These are phyloP conservation scores for Fusarium paranaense DNA, from an alignment of 2,329 filamentous ascomycete species.

Conservation along the genomic window DNA sequence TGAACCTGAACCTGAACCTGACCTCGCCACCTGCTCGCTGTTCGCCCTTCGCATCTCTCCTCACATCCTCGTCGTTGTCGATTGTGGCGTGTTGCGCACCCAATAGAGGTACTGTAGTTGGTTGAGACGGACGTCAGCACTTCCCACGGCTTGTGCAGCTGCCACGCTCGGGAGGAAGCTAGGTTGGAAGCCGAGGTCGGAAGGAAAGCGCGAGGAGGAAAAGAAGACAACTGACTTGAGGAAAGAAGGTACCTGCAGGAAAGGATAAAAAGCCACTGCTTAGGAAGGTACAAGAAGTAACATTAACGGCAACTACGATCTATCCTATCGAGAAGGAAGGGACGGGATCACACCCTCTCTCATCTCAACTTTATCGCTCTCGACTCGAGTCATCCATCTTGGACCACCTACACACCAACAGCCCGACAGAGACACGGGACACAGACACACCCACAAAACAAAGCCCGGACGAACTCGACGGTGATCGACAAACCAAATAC, in stretches of 20 bases:
- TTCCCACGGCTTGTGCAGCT: background rate
- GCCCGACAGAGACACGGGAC: background rate
- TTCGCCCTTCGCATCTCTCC: background rate
- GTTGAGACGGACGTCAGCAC: background rate
- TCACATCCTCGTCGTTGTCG: background rate
- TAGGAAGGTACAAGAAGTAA: background rate
- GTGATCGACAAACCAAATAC: conserved; percentile 34
- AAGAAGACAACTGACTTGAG: background rate
- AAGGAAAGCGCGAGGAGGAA: background rate
- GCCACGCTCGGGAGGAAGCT: background rate
- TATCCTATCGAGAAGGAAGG: background rate
- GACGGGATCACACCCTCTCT: conserved; percentile 14
- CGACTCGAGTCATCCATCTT: conserved; percentile 15
- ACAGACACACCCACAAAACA: conserved; percentile 27
- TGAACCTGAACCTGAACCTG: background rate
- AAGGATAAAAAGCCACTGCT: background rate
- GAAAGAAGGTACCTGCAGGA: background rate
- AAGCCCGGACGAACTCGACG: conserved; percentile 7
- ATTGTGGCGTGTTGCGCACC: background rate
- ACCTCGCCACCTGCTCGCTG: background rate
- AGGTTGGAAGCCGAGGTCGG: background rate
- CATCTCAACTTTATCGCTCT: background rate
- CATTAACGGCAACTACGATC: conserved; percentile 10
- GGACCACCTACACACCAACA: background rate
- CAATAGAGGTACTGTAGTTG: background rate